Conservation (phyloP, 192 early-diverging fungal species). For the Funneliformis geosporum region DNA sequence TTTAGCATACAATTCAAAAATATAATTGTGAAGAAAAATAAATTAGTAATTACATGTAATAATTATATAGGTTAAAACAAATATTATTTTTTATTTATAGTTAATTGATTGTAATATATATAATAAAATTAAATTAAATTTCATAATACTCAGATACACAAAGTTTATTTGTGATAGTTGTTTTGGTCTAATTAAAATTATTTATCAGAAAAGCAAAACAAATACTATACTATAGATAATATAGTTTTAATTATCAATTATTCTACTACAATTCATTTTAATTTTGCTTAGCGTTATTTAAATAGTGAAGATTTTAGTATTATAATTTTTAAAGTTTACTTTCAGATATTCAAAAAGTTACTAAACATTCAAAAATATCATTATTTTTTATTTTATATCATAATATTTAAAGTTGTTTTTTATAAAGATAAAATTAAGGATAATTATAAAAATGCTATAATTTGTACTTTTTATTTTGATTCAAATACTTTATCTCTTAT, state of each 20-base stretch:
- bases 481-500: no score
- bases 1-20: neutral
- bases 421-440: no score
- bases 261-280: neutral
- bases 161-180: constrained; percentile 10
- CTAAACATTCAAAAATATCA: neutral
- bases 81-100: neutral
- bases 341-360: neutral
- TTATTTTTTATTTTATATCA: no score
- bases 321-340: neutral
- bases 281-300: neutral
- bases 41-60: neutral
- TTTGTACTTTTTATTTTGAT: no score
- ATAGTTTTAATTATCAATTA: neutral
- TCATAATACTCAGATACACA: neutral
- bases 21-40: neutral
- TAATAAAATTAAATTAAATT: neutral
- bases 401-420: no score
- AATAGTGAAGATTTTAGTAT: neutral
- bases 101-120: neutral
- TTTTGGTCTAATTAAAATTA: constrained; percentile 1
- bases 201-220: neutral
- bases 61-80: constrained; percentile 1
- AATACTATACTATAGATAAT: neutral
- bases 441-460: no score